Conservation (phyloP, 2,329 filamentous ascomycete genomes). For the Aquanectria penicillioides region DNA sequence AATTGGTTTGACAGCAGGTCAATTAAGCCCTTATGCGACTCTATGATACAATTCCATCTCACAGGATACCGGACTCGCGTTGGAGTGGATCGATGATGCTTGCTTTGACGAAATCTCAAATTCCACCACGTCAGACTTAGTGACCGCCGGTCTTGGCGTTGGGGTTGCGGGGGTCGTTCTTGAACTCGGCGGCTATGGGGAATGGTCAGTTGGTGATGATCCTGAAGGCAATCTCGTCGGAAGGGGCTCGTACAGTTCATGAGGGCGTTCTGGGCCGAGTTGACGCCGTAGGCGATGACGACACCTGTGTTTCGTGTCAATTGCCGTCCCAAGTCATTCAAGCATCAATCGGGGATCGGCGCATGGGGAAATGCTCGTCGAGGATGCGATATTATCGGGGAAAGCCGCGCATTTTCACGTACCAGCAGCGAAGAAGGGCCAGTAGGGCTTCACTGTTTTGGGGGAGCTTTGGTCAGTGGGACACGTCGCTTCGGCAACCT, state of each 20-base stretch:
- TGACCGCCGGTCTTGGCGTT: constrained; percentile 60
- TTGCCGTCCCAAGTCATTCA: constrained; percentile 30
- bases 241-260: constrained; percentile 70
- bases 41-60: constrained; percentile 56
- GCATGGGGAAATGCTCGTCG: constrained; percentile 18
- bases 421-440: constrained; percentile 95
- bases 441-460: constrained; percentile 82
- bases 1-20: constrained; percentile 43
- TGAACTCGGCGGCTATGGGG: constrained; percentile 84
- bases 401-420: constrained; percentile 57
- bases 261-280: constrained; percentile 81
- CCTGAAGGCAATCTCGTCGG: not conserved
- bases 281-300: constrained; percentile 91
- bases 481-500: constrained; percentile 28
- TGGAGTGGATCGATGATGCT: constrained; percentile 42
- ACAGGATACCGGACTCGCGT: constrained; percentile 32
- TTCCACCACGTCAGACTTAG: constrained; percentile 47
- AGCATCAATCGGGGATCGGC: constrained; percentile 34
- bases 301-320: constrained; percentile 66
- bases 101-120: constrained; percentile 38
- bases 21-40: constrained; percentile 49
- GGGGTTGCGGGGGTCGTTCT: constrained; percentile 95
- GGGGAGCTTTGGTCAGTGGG: constrained; percentile 43
- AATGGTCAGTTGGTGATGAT: constrained; percentile 36
- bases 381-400: constrained; percentile 21